Evolutionary conservation across 2,329 filamentous ascomycete species (phyloP).

Genomic region (Neofusicoccum umdonicola): DNA sequence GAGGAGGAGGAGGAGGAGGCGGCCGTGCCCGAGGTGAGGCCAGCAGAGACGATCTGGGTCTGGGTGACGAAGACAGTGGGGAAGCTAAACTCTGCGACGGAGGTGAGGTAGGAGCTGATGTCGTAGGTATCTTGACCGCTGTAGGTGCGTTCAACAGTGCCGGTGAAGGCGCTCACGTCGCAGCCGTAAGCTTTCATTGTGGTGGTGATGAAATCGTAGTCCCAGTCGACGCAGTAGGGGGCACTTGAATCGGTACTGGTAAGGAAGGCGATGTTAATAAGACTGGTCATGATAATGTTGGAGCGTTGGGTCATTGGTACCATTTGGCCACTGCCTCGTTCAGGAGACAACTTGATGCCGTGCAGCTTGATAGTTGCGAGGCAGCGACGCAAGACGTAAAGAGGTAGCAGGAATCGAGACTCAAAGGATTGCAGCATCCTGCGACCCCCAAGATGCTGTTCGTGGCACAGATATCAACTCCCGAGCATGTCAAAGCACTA

Average conservation of each 20-base stretch:
- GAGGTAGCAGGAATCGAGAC: slow-evolving; percentile 27
- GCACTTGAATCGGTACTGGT: slow-evolving; percentile 22
- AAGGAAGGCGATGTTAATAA: background rate
- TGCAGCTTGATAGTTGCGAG: slow-evolving; percentile 28
- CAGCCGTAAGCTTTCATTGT: slow-evolving; percentile 27
- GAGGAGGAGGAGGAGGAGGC: background rate
- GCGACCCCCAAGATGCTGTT: slow-evolving; percentile 31
- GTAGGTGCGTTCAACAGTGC: slow-evolving; percentile 16
- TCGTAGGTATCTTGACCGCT: slow-evolving; percentile 5
- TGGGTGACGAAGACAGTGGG: slow-evolving; percentile 10
- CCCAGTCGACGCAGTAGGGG: slow-evolving; percentile 26
- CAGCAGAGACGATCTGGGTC: slow-evolving; percentile 1
- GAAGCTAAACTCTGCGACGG: slow-evolving; percentile 2
- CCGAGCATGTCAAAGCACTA: slow-evolving; percentile 30
- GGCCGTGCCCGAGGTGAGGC: background rate
- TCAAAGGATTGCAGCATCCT: slow-evolving; percentile 31
- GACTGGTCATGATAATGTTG: background rate
- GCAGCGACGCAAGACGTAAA: slow-evolving; percentile 32
- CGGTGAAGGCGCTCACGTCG: slow-evolving; percentile 19
- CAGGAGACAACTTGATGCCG: slow-evolving; percentile 25
- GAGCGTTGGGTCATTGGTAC: background rate
- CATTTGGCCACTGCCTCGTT: slow-evolving; percentile 31
- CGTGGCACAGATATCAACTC: slow-evolving; percentile 31
- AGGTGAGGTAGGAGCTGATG: slow-evolving; percentile 10
- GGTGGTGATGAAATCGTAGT: slow-evolving; percentile 20